Conservation (phyloP, 345 rosid genomes). For the Boechera stricta region DNA sequence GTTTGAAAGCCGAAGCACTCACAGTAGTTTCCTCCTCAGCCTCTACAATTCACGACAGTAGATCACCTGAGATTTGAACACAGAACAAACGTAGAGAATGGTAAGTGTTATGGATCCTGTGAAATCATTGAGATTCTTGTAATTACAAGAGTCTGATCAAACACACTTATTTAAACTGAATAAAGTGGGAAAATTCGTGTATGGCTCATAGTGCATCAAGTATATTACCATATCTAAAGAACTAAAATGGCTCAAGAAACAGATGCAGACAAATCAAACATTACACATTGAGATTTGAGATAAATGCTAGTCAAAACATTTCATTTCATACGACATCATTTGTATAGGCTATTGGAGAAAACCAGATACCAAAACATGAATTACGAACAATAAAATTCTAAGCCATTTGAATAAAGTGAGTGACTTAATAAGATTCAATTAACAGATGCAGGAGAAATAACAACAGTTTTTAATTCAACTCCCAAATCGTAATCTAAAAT, state of each 20-base stretch:
- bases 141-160: no score
- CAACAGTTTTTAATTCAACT: no score
- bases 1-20: conserved; percentile 25
- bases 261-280: conserved; percentile 17
- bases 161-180: neutral
- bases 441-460: neutral
- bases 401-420: no score
- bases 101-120: neutral
- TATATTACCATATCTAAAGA: neutral
- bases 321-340: neutral
- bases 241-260: neutral
- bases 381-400: no score
- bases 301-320: neutral
- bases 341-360: neutral
- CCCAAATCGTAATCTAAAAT: no score
- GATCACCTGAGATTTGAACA: conserved; percentile 34
- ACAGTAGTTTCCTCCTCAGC: conserved; percentile 26
- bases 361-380: conserved; percentile 6
- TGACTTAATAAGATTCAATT: neutral
- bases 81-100: neutral
- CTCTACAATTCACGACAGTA: conserved; percentile 9
- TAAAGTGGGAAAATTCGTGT: neutral
- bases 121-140: neutral
- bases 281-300: neutral
- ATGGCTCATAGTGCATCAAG: conserved; percentile 14